Evolutionary conservation across 139 green algal genomes (phyloP).

Genomic region (Coelastrella sp.): DNA sequence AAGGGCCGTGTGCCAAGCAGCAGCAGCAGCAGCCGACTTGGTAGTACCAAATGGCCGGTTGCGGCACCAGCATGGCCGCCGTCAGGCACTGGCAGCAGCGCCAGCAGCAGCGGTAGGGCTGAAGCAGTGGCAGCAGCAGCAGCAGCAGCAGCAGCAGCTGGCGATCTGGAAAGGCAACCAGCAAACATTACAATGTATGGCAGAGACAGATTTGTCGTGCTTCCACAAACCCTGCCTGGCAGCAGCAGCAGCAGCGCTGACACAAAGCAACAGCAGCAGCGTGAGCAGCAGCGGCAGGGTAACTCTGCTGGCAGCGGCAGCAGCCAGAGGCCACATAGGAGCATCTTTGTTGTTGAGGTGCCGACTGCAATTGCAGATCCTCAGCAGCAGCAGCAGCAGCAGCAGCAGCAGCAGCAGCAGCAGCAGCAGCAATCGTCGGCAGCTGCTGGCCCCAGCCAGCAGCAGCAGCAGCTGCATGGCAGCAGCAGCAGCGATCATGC

Average conservation of each 20-base stretch:
- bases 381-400: background rate
- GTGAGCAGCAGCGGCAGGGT: background rate
- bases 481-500: background rate
- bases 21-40: conserved; percentile 17
- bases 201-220: background rate
- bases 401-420: conserved; percentile 16
- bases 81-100: background rate
- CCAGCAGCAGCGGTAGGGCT: conserved; percentile 1
- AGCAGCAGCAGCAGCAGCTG: conserved; percentile 28
- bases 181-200: background rate
- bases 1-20: background rate
- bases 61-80: too few species aligned
- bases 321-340: background rate
- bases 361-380: background rate
- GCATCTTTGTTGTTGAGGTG: conserved; percentile 28
- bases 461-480: conserved; percentile 6
- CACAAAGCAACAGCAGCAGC: conserved; percentile 7
- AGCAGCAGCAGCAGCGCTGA: background rate
- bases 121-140: background rate
- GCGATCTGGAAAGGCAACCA: conserved; percentile 24
- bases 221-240: background rate
- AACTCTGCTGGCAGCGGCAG: background rate
- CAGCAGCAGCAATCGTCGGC: conserved; percentile 11
- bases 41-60: background rate
- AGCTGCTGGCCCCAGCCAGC: background rate